Conservation (phyloP, 2,329 filamentous ascomycete genomes). For the Pezizomycotina sp. region DNA sequence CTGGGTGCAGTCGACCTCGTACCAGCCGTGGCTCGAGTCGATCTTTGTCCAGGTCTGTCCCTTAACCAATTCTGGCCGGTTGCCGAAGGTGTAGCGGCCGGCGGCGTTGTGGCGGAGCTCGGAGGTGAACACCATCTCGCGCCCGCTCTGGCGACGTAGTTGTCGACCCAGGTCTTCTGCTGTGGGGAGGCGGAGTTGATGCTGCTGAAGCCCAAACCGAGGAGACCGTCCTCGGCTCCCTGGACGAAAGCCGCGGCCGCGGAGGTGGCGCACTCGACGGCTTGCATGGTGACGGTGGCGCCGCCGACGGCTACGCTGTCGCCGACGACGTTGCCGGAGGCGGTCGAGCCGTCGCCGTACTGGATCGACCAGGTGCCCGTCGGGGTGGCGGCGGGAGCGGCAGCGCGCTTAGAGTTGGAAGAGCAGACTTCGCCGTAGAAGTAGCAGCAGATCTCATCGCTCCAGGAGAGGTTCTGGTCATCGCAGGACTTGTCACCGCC, state of each 20-base stretch:
- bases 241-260: conserved; percentile 43
- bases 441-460: no score
- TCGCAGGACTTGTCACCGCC: no score
- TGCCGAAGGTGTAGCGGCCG: conserved; percentile 41
- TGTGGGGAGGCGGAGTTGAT: conserved; percentile 48
- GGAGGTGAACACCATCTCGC: conserved; percentile 43
- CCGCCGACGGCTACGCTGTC: conserved; percentile 53
- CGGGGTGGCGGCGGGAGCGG: no score
- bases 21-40: conserved; percentile 8
- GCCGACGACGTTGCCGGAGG: conserved; percentile 47
- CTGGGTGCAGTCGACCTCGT: conserved; percentile 8
- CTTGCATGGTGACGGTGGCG: conserved; percentile 43
- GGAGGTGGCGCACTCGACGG: conserved; percentile 47
- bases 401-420: no score
- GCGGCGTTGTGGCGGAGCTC: conserved; percentile 34
- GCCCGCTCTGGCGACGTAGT: conserved; percentile 37
- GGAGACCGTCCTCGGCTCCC: conserved; percentile 44
- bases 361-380: conserved; percentile 50
- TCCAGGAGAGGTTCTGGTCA: no score
- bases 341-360: conserved; percentile 53
- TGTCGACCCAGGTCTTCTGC: conserved; percentile 61
- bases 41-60: no score
- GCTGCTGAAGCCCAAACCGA: conserved; percentile 47
- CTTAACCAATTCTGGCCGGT: no score
- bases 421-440: no score